Evolutionary conservation across 192 early-diverging fungal genomes (phyloP).

Genomic region (Diversispora epigaea): DNA sequence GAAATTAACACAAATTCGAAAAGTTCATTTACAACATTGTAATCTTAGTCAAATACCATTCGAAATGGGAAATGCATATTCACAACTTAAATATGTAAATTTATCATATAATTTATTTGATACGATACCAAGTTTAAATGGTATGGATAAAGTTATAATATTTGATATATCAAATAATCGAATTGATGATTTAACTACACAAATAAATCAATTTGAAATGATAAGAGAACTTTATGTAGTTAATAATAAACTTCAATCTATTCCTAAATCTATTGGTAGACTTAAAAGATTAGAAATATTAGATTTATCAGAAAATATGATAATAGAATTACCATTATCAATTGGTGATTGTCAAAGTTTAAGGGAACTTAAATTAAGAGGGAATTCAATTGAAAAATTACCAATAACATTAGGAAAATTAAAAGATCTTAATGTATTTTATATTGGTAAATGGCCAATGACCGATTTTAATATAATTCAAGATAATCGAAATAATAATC

Average conservation of each 20-base stretch:
- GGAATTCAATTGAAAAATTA: conserved; percentile 43
- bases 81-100: conserved; percentile 38
- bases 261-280: conserved; percentile 51
- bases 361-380: conserved; percentile 38
- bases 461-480: conserved; percentile 41
- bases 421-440: conserved; percentile 42
- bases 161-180: conserved; percentile 45
- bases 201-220: conserved; percentile 39
- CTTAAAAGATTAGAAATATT: conserved; percentile 38
- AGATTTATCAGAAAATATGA: conserved; percentile 40
- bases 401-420: conserved; percentile 42
- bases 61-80: conserved; percentile 42
- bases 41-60: conserved; percentile 41
- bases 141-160: conserved; percentile 41
- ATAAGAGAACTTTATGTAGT: conserved; percentile 40
- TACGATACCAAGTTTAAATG: conserved; percentile 39
- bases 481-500: conserved; percentile 34
- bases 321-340: conserved; percentile 40
- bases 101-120: conserved; percentile 46
- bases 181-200: conserved; percentile 41
- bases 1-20: conserved; percentile 33
- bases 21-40: conserved; percentile 45
- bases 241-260: conserved; percentile 50
- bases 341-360: conserved; percentile 39
- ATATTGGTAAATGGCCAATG: conserved; percentile 48